Evolutionary conservation across 2,329 filamentous ascomycete species (phyloP).

Genomic region (Beauveria bassiana): DNA sequence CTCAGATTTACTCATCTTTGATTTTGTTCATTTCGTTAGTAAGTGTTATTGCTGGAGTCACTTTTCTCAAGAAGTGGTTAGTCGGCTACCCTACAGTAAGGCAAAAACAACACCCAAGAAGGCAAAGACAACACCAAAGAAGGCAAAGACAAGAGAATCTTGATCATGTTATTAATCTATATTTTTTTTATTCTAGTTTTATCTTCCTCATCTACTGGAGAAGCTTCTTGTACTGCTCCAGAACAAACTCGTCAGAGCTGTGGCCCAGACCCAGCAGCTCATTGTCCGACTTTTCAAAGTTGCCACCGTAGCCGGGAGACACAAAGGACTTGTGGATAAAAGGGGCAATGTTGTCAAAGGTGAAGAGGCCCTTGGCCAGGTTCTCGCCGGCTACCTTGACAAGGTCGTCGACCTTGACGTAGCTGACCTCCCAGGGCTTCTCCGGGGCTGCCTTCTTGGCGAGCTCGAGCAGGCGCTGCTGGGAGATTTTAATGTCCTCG

Average conservation of each 20-base stretch:
- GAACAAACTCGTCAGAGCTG: slow-evolving; percentile 32
- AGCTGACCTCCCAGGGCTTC: slow-evolving; percentile 23
- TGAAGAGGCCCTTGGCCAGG: slow-evolving; percentile 23
- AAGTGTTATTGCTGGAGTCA: no score
- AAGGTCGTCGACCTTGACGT: slow-evolving; percentile 22
- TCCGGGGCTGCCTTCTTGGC: slow-evolving; percentile 8
- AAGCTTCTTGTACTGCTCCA: slow-evolving; percentile 21
- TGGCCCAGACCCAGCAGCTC: slow-evolving; percentile 37
- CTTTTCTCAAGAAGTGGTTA: no score
- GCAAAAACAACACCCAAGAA: not conserved
- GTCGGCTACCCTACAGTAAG: not conserved
- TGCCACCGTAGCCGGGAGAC: slow-evolving; percentile 24
- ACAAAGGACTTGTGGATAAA: slow-evolving; percentile 27
- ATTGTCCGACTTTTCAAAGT: slow-evolving; percentile 32
- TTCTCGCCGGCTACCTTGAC: slow-evolving; percentile 21
- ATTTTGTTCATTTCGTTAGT: not conserved
- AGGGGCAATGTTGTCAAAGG: slow-evolving; percentile 22
- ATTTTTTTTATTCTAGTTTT: not conserved
- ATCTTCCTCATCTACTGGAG: not conserved
- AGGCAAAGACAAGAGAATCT: not conserved
- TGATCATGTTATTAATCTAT: not conserved
- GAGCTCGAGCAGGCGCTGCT: slow-evolving; percentile 39
- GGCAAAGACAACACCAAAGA: not conserved
- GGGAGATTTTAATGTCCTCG: slow-evolving; percentile 38
- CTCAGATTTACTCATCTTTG: no score